Conservation (phyloP, 2,329 filamentous ascomycete genomes). For the Apiospora malaysiana region DNA sequence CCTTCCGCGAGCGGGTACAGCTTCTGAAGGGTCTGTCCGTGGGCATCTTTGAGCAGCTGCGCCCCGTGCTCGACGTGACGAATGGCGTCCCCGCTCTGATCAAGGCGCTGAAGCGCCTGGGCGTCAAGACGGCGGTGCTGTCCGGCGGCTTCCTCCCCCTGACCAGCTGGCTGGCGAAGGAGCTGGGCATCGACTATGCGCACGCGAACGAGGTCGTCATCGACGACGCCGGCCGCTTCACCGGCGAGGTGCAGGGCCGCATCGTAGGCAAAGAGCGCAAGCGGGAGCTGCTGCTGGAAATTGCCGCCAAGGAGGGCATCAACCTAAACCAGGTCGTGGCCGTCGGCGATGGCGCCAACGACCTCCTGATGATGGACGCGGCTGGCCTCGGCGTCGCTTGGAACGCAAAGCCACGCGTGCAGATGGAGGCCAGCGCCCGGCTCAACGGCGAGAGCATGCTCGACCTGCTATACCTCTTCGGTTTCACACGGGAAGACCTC, state of each 20-base stretch:
- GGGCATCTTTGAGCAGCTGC: slow-evolving; percentile 79
- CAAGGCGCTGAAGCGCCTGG: slow-evolving; percentile 74
- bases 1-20: slow-evolving; percentile 79
- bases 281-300: slow-evolving; percentile 71
- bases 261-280: slow-evolving; percentile 83
- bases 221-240: slow-evolving; percentile 64
- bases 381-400: slow-evolving; percentile 82
- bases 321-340: slow-evolving; percentile 71
- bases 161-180: slow-evolving; percentile 81
- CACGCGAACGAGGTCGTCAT: slow-evolving; percentile 84
- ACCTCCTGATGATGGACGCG: slow-evolving; percentile 77
- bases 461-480: slow-evolving; percentile 77
- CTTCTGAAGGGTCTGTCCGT: slow-evolving; percentile 82
- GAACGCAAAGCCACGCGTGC: slow-evolving; percentile 83
- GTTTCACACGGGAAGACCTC: slow-evolving; percentile 71
- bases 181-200: slow-evolving; percentile 86
- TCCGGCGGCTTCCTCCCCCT: slow-evolving; percentile 92
- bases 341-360: slow-evolving; percentile 83
- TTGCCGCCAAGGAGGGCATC: slow-evolving; percentile 71
- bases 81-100: slow-evolving; percentile 79
- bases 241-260: slow-evolving; percentile 72
- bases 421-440: slow-evolving; percentile 75
- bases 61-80: slow-evolving; percentile 78
- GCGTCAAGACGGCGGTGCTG: slow-evolving; percentile 87
- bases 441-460: slow-evolving; percentile 74